Percentiles rank a stretch among this genome's conserved stretches.
Conservation (phyloP, 805 yeast species). For the Ogataea trehalophila region DNA sequence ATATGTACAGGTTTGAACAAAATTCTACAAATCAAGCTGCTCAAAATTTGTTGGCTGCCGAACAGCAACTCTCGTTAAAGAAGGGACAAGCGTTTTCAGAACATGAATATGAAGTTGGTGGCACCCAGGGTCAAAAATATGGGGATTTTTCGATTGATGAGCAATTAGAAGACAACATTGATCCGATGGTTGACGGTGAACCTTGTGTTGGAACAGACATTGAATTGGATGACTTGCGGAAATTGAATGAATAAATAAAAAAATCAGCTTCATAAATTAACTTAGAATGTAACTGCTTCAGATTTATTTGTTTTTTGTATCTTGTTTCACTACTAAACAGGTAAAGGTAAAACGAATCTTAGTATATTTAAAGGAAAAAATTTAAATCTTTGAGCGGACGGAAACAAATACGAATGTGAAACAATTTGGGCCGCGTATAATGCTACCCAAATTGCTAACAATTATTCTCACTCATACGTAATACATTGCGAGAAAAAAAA, state of each 20-base stretch:
- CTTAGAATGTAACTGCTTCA: background rate
- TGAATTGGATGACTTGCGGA: slow-evolving; percentile 11
- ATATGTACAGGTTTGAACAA: slow-evolving; percentile 51
- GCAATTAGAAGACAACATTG: background rate
- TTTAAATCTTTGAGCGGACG: no score
- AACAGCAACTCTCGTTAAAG: background rate
- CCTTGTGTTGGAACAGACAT: slow-evolving; percentile 6
- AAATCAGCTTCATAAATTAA: background rate
- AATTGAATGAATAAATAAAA: background rate
- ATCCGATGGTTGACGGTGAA: background rate
- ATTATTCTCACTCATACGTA: no score
- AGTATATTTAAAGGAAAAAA: no score
- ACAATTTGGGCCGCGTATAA: no score
- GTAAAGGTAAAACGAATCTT: no score
- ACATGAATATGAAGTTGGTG: slow-evolving; percentile 4
- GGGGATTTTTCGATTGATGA: slow-evolving; percentile 1
- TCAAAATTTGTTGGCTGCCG: background rate
- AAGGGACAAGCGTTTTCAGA: background rate
- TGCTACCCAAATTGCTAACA: no score
- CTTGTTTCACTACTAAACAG: no score
- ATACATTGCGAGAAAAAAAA: no score
- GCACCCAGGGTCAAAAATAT: slow-evolving; percentile 1
- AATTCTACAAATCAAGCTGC: slow-evolving; percentile 11
- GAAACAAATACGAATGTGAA: no score
- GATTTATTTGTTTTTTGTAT: no score